Percentiles rank a stretch among this genome's conserved stretches.
Conservation (phyloP, 2,329 filamentous ascomycete genomes). For the Corinectria fuckeliana region DNA sequence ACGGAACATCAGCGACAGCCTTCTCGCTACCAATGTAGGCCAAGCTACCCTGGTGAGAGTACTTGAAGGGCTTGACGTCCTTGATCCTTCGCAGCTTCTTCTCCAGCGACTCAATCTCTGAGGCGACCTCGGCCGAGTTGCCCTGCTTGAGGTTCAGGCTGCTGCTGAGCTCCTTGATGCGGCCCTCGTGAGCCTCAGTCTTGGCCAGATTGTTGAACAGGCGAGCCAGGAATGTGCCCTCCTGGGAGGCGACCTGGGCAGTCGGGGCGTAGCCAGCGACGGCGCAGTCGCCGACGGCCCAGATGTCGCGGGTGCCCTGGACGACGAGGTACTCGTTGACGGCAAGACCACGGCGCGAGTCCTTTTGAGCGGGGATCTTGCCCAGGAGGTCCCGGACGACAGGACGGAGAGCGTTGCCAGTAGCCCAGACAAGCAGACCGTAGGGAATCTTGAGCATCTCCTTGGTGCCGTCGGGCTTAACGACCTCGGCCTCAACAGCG, state of each 20-base stretch:
- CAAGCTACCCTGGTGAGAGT: constrained; percentile 95
- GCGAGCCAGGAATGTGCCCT: constrained; percentile 91
- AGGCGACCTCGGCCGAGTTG: constrained; percentile 70
- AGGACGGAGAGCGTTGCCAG: constrained; percentile 90
- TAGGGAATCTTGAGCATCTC: constrained; percentile 83
- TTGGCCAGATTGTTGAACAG: constrained; percentile 99
- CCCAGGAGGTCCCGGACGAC: constrained; percentile 90
- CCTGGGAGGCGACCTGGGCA: constrained; percentile 94
- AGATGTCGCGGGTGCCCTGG: constrained; percentile 95
- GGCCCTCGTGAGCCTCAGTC: constrained; percentile 80
- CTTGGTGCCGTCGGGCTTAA: constrained; percentile 84
- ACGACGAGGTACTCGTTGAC: constrained; percentile 99
- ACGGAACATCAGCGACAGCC: constrained; percentile 95
- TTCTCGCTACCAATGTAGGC: constrained; percentile 99
- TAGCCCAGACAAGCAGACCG: constrained; percentile 97
- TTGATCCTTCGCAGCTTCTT: constrained; percentile 87
- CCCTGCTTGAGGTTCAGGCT: constrained; percentile 66
- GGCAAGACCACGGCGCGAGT: constrained; percentile 90
- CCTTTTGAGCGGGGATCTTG: constrained; percentile 92
- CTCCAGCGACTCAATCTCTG: constrained; percentile 85
- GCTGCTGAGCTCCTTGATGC: constrained; percentile 73
- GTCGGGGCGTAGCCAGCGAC: constrained; percentile 98
- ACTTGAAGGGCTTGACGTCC: constrained; percentile 96
- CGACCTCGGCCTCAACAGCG: constrained; percentile 88
- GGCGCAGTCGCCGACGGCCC: constrained; percentile 97